Base-by-base conservation (phyloP, 1,139 yeast species). In the Magnusiomyces suaveolens region DNA sequence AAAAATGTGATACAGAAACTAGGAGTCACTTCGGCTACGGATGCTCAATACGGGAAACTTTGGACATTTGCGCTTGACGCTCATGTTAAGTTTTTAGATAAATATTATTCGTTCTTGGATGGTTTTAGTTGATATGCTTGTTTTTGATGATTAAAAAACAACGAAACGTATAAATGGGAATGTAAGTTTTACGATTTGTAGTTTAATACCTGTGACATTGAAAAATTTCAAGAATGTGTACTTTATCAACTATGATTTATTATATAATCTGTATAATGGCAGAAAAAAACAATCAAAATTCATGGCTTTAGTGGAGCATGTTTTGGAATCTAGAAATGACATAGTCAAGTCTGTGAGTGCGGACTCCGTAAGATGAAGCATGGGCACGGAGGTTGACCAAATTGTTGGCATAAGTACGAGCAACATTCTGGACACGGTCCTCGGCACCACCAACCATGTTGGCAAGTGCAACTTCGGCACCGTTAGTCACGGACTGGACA, bases 401-500 rank as follows among this genome's bases (percentile, higher is more conserved):
- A n/a, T 41, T 41, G 25, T 41, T 41, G 16, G 44, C 20, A n/a
- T 41, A 41, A 41, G 44, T 8, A 18, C 25, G 23, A 21, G 44
- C 44, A 36, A 25, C 44, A 41, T 24, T 21, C 44, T 41, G 44
- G 25, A 57, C 56, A 24, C 60, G 43, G 44, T 60, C 63, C 25
- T 53, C 44, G 32, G 58, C 56, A 25, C 61, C 64, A 14, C 64
- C 65, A 48, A 62, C 51, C 18, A 57, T 38, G 56, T 62, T 62
- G 48, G 63, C 55, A 14, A 63, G 54, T 20, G 57, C 55, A 20
- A 61, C 64, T 59, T 62, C 64, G 25, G 64, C 64, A 44, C 65
- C 65, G 53, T 62, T 61, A 49, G 64, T 61, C 8, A 62, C 58
- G 25, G 64, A 59, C 59, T 63, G 64, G 24, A 57, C 60, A 53